Evolutionary conservation across 2,329 filamentous ascomycete genomes (phyloP).

Genomic region (Epichloe aotearoae): DNA sequence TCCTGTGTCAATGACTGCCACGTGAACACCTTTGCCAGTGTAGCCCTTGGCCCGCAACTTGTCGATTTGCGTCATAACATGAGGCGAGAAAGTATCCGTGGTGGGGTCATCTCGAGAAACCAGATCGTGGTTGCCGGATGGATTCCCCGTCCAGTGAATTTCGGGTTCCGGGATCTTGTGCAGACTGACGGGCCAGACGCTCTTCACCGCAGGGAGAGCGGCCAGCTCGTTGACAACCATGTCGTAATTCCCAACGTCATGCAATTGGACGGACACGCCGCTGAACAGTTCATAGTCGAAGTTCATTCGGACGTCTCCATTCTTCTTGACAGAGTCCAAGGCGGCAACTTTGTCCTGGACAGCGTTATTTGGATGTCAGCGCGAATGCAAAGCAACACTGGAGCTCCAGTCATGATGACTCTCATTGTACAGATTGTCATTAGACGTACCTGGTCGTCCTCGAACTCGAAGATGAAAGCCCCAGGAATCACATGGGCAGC

Average conservation of each 20-base stretch:
- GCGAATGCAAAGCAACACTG: background rate
- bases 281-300: conserved; percentile 14
- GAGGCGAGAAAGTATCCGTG: conserved; percentile 5
- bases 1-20: conserved; percentile 9
- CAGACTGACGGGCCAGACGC: conserved; percentile 16
- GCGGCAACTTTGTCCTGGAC: background rate
- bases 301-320: conserved; percentile 10
- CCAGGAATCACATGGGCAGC: background rate
- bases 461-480: conserved; percentile 4
- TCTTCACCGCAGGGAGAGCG: conserved; percentile 13
- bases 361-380: background rate
- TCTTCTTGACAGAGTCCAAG: background rate
- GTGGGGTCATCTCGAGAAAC: background rate
- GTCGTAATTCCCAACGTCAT: conserved; percentile 21
- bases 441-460: background rate
- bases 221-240: conserved; percentile 19
- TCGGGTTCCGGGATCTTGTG: conserved; percentile 1
- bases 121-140: background rate
- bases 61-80: conserved; percentile 8
- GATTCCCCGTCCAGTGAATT: conserved; percentile 7
- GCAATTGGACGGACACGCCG: conserved; percentile 13
- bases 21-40: conserved; percentile 8
- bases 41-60: conserved; percentile 6
- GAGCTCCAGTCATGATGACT: no score
- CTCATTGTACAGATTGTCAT: no score